Base-by-base conservation (phyloP, 2,329 filamentous ascomycete genomes). In the Thelonectria rubi region DNA sequence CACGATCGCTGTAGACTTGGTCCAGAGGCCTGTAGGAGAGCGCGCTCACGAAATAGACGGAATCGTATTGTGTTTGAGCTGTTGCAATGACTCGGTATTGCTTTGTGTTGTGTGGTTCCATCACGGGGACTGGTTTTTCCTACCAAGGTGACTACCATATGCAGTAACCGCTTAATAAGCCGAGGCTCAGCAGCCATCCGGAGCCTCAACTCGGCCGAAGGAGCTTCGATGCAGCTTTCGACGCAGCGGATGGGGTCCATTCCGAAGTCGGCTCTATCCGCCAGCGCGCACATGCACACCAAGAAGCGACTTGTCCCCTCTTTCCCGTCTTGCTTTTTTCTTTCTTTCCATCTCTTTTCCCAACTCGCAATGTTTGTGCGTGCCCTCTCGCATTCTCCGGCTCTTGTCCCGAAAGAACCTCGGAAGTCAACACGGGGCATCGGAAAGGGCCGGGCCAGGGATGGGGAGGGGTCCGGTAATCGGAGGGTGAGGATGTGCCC, bases 21-120 rank as follows among this genome's bases (percentile, higher is more conserved):
- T 53, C 47, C 55, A 49, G 42, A 34, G 40, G 49, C 56, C 50
- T 56, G 47, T 60, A 58, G 52, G 39, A 50, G 56, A 42, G 52
- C 51, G 46, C 45, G n/a, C 30, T 60, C 43, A 39, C 46, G 62
- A 55, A 66, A 69, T 69, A 70, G 65, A 70, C 52, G 54, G 30
- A 57, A 62, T 61, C 58, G 49, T 52, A 40, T 52, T 50, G 52
- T 45, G 53, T 55, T 39, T n/a, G n/a, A n/a, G n/a, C 50, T 37
- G 54, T 50, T 3, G n/a, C 17, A 8, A 18, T n/a, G n/a, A 42
- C 12, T 43, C 15, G 21, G 17, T 11, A 14, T 6, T 32, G 15
- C 9, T 53, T 10, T 40, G n/a, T 8, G 2, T 34, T 3, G 4
- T 24, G 4, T 24, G 4, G 24, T 7, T 24, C 4, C 24, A 4